A percentile compares a stretch with the other conserved stretches of the same genome.
These are phyloP conservation scores for Rutstroemia sydowiana DNA, from an alignment of 2,329 filamentous ascomycete genomes.

Conservation along the genomic window DNA sequence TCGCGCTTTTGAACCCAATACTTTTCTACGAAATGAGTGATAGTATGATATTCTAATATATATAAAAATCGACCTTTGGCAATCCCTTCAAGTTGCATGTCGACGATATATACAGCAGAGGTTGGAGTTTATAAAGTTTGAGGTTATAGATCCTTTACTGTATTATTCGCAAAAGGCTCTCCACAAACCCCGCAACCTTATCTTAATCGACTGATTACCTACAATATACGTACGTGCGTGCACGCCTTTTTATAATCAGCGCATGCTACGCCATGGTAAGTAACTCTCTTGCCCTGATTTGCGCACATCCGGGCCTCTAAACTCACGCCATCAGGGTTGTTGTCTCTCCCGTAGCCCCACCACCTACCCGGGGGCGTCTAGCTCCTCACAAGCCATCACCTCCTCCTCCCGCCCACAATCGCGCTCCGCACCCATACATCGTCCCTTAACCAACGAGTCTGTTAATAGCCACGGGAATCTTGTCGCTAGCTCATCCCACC, in stretches of 20 bases:
- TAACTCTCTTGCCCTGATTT: not conserved
- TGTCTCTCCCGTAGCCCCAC: constrained; percentile 50
- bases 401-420: constrained; percentile 18
- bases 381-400: constrained; percentile 46
- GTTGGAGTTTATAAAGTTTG: too few relatives aligned
- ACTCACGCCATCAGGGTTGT: constrained; percentile 41
- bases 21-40: too few relatives aligned
- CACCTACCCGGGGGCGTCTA: constrained; percentile 43
- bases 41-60: too few relatives aligned
- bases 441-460: constrained; percentile 22
- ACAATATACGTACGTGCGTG: constrained; percentile 2
- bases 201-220: not conserved
- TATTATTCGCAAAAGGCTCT: too few relatives aligned
- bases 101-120: too few relatives aligned
- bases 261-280: constrained; percentile 12
- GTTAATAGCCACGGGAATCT: too few relatives aligned
- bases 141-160: too few relatives aligned
- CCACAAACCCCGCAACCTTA: too few relatives aligned
- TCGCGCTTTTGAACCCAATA: too few relatives aligned
- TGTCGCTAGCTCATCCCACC: constrained; percentile 6
- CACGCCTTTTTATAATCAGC: not conserved
- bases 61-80: too few relatives aligned
- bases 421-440: constrained; percentile 12
- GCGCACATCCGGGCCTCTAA: too few relatives aligned
- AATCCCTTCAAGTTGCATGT: too few relatives aligned